phyloP scores from a whole-genome alignment of 306 rosid species.

The Quercus cerris region DNA sequence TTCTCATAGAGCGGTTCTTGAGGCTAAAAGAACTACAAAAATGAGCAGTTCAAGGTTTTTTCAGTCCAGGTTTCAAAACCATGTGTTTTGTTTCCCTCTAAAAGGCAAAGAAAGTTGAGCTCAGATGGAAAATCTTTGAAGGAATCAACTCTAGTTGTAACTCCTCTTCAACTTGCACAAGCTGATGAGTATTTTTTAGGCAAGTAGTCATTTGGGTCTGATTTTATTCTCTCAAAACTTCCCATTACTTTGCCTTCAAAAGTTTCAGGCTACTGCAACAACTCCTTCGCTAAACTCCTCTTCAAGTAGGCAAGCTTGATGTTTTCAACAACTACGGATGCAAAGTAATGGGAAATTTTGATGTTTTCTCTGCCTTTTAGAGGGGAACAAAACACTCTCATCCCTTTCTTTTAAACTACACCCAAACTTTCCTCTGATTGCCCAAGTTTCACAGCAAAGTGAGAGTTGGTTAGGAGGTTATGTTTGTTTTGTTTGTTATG shows the following conservation, averaged over 20 bases:
- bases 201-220: conserved; percentile 61
- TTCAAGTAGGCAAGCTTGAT: conserved; percentile 64
- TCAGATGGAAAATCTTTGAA: conserved; percentile 21
- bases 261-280: conserved; percentile 44
- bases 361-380: conserved; percentile 26
- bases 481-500: background rate
- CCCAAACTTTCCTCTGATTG: conserved; percentile 30
- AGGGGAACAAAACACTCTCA: conserved; percentile 16
- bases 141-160: conserved; percentile 23
- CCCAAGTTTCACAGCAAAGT: conserved; percentile 59
- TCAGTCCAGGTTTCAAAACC: too few species aligned
- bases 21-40: too few species aligned
- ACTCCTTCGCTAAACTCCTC: conserved; percentile 61
- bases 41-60: too few species aligned
- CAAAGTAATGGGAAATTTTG: conserved; percentile 14
- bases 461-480: conserved; percentile 41
- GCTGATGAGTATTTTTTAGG: conserved; percentile 57
- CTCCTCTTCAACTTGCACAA: conserved; percentile 36
- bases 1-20: too few species aligned
- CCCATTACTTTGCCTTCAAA: conserved; percentile 61
- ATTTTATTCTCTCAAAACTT: conserved; percentile 60
- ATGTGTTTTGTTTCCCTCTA: conserved; percentile 6
- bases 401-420: conserved; percentile 38
- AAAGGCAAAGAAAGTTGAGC: conserved; percentile 28
- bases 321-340: conserved; percentile 54